Evolutionary conservation across 2,329 filamentous ascomycete genomes (phyloP), one percentile per base, ranked within the genome.

Genomic region (Fusarium nisikadoi): DNA sequence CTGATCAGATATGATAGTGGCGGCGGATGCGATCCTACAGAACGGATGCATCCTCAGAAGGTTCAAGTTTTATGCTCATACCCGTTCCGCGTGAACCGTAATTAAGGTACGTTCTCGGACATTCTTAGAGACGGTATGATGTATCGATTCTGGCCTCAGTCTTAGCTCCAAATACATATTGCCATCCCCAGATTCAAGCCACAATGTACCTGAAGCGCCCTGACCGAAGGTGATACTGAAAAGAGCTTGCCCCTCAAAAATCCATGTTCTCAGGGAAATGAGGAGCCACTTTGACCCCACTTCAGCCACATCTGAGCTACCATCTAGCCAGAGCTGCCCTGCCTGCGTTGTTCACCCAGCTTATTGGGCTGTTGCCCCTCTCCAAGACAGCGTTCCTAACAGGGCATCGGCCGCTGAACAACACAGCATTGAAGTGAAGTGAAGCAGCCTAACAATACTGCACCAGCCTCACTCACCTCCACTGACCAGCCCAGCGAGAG

Each of bases 211-310:
- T 73, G 45, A 49, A 35, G 46, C 41, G 56, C 36, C 27, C 47
- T 59, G 63, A 38, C 57, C 35, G 14, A 65, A 66, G 60, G 46
- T 58, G 42, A 71, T 57, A 41, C 17, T 65, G 38, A 39, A 31
- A 52, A 47, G 43, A 69, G 42, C 59, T 69, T 49, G 58, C 46
- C 42, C 59, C 59, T 65, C 59, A 52, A 55, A 61, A 52, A 27
- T 52, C 52, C 61, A 65, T 56, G 39, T 36, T 62, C 47, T 50
- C 29, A 57, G 53, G 45, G 55, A 70, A 72, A 72, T 72, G 70
- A 72, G 53, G 33, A 67, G 65, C 70, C 53, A 73, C 47, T 38
- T 41, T 50, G 38, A 66, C 65, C 56, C 70, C 70, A 72, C 70
- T 56, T 66, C 70, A 73, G 70, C 70, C 70, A 72, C 70, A 70